These are phyloP conservation scores for Mycosarcoma mackinlayi DNA, from an alignment of 1,284 basidiomycete species.

Conservation along the genomic window DNA sequence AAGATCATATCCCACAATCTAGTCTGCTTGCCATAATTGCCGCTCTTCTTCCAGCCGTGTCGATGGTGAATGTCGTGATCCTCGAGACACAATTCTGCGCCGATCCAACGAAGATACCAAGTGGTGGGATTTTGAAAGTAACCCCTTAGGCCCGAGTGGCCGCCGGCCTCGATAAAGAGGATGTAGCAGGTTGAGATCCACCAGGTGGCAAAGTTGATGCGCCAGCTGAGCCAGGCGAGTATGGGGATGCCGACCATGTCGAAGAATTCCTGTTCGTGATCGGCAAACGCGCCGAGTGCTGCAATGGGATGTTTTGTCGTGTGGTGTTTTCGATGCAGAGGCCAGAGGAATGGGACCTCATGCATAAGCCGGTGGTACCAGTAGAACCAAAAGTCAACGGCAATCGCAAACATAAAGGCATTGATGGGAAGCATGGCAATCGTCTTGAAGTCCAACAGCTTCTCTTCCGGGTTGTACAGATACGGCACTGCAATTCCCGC, in stretches of 20 bases:
- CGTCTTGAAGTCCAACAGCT: conserved; percentile 18
- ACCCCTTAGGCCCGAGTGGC: conserved; percentile 59
- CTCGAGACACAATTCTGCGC: conserved; percentile 58
- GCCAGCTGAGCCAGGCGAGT: conserved; percentile 47
- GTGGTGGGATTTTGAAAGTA: conserved; percentile 58
- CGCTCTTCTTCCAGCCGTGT: conserved; percentile 55
- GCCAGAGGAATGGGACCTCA: conserved; percentile 49
- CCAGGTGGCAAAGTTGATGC: conserved; percentile 52
- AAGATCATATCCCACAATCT: conserved; percentile 64
- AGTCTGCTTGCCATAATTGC: conserved; percentile 66
- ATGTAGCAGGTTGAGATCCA: conserved; percentile 34
- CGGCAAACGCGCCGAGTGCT: conserved; percentile 54
- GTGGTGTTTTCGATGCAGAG: conserved; percentile 54
- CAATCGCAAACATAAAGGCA: conserved; percentile 33
- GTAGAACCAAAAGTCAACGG: conserved; percentile 63
- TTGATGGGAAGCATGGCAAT: conserved; percentile 40
- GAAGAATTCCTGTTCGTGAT: conserved; percentile 57
- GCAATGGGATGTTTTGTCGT: conserved; percentile 60
- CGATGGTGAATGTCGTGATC: conserved; percentile 68
- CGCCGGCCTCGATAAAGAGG: conserved; percentile 37
- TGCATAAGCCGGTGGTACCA: conserved; percentile 62
- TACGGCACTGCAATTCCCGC: conserved; percentile 31
- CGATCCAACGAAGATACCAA: conserved; percentile 44
- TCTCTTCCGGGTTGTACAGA: conserved; percentile 29
- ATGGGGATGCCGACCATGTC: conserved; percentile 59